Base-by-base conservation (phyloP, 1,284 basidiomycete species). In the Ganoderma lingzhi region DNA sequence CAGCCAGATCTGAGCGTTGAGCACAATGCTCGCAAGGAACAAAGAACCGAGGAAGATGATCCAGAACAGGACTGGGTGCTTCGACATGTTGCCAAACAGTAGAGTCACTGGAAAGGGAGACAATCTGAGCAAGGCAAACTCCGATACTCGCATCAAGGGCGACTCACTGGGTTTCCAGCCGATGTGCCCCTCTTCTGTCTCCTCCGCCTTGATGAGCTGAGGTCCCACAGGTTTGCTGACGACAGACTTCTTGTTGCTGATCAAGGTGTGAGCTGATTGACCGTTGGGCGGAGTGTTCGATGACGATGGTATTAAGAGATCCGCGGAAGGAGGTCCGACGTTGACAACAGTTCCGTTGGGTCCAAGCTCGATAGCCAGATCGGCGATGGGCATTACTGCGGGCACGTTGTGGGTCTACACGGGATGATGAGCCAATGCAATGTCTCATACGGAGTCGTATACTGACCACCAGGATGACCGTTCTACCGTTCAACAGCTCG, bases 401-500 rank as follows among this genome's bases (percentile, higher is more conserved):
- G 86, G 85, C 39, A 92, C 83, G 55, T 75, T 76, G 62, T 75
- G 71, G 6, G 73, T 74, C 75, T 76, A 48, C 56, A 23, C 17
- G 19, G 3, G 32, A 3, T 0, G 15, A 5, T 30, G 15, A 32
- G 14, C 23, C 32, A 12, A 56, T 5, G 35, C 9, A 15, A n/a
- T 8, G 10, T 41, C 10, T 37, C 8, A 42, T 37, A 23, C 23
- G 37, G 44, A 62, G 48, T 30, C 3, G 12, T 8, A 45, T 4
- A 66, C 89, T 74, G 76, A 92, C 91, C 68, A 93, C 90, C 8
- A 95, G 82, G 17, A 95, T 78, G 41, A 94, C 82, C 0, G 93
- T 95, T 62, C 93, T 84, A 6, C 85, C 89, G 55, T 83, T 80
- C 39, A 95, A 80, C 6, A 95, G 81, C 66, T 91, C 88, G 5